A percentile compares a stretch with the other conserved stretches of the same genome.
phyloP scores from a whole-genome alignment of 495 filamentous ascomycete genomes.

The Bombardia bombarda region DNA sequence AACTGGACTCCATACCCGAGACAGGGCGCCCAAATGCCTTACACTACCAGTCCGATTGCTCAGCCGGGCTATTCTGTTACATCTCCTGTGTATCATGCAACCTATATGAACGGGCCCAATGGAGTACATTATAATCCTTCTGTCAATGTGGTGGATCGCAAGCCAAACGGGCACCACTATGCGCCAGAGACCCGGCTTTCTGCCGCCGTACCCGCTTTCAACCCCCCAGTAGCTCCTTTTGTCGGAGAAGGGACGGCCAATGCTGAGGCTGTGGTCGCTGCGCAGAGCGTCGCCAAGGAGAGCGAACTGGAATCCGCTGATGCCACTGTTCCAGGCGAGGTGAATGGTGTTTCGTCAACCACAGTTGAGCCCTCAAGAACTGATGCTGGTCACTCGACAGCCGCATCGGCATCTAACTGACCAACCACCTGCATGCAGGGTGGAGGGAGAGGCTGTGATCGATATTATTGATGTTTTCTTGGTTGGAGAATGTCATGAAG shows the following conservation, averaged over 20 bases:
- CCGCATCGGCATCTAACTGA: background rate
- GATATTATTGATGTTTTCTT: background rate
- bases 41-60: background rate
- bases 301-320: background rate
- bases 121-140: constrained; percentile 21
- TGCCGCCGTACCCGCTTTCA: constrained; percentile 68
- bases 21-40: constrained; percentile 3
- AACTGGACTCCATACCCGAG: constrained; percentile 6
- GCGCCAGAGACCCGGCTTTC: constrained; percentile 54
- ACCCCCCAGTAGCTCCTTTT: constrained; percentile 43
- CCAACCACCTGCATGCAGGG: constrained; percentile 1
- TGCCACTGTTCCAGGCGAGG: background rate
- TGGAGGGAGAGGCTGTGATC: constrained; percentile 5
- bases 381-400: constrained; percentile 3
- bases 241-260: constrained; percentile 38
- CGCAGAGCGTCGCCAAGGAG: constrained; percentile 9
- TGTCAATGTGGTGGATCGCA: constrained; percentile 34
- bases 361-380: constrained; percentile 1
- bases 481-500: background rate
- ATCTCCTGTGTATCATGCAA: too few relatives aligned
- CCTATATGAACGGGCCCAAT: constrained; percentile 31
- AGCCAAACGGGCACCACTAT: constrained; percentile 34
- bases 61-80: background rate
- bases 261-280: constrained; percentile 6
- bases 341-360: constrained; percentile 1